Base-by-base conservation (phyloP, 768 basidiomycete genomes). In the Boletus barrowsii region DNA sequence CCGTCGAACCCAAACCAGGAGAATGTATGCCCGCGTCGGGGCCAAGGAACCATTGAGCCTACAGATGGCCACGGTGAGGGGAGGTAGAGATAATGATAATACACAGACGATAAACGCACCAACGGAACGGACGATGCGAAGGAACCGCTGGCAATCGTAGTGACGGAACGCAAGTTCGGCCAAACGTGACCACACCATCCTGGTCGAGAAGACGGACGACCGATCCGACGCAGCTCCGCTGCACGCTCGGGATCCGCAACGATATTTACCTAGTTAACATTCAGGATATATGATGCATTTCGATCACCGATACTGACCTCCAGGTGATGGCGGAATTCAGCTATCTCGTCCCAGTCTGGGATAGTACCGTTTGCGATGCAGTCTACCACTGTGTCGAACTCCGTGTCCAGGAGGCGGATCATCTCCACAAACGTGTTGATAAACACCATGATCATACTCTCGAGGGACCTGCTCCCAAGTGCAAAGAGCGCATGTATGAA, bases 121-220 rank as follows among this genome's bases (percentile, higher is more conserved):
- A 59, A 22, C 18, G 56, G 48, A 18, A 59, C 14, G 8, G 56
- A 51, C 9, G 54, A 51, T 17, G 53, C 53, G 11, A 62, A 56
- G 13, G 61, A 39, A 22, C 53, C 61, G n/a, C 60, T 62, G 6
- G 50, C 30, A 13, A 30, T 35, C 10, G 32, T 10, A 14, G 17
- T 41, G 37, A 62, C 22, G 3, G 51, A 59, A 29, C 29, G 50
- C 45, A 59, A 18, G 29, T 50, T 53, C n/a, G 61, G 61, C 56
- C 61, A 62, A 33, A 13, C 50, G 9, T 43, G 37, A 20, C 56
- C 41, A 36, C 61, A 62, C 61, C 61, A 62, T 24, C 51, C 52
- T 1, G 51, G 30, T 24, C 20, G 42, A 18, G 55, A 57, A 14
- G 55, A 53, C n/a, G 55, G 60, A 3, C 49, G 52, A 11, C 61